Conservation (phyloP, 169 alveolate species). For the Toxoplasma gondii region DNA sequence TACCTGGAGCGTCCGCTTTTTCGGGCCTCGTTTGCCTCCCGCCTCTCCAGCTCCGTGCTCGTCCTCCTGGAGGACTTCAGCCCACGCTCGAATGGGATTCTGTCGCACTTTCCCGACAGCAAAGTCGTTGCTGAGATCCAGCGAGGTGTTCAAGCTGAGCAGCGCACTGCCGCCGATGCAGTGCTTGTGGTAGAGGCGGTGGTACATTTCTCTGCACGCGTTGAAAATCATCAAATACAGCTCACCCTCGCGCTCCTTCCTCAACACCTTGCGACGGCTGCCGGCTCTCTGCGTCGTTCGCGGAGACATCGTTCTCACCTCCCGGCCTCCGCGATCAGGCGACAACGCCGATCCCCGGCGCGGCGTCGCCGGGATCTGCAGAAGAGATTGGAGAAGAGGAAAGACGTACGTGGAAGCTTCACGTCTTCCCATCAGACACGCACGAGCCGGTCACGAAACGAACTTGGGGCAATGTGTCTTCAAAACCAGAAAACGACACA, state of each 20-base stretch:
- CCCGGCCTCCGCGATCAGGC: background rate
- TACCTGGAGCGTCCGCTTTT: background rate
- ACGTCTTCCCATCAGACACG: too few species aligned
- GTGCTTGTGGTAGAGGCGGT: slow-evolving; percentile 76
- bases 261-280: slow-evolving; percentile 51
- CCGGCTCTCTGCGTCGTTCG: background rate
- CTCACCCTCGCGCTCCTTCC: slow-evolving; percentile 82
- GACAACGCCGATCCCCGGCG: background rate
- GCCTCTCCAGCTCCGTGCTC: background rate
- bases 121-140: slow-evolving; percentile 81
- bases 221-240: slow-evolving; percentile 84
- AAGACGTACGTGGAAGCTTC: background rate
- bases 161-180: slow-evolving; percentile 84
- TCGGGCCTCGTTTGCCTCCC: background rate
- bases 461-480: too few species aligned
- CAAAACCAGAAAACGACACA: too few species aligned
- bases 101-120: slow-evolving; percentile 82
- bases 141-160: slow-evolving; percentile 75
- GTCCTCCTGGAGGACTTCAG: slow-evolving; percentile 39
- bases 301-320: background rate
- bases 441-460: too few species aligned
- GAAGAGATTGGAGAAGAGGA: background rate
- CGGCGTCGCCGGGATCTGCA: slow-evolving; percentile 25
- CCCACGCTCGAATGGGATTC: slow-evolving; percentile 80
- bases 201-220: slow-evolving; percentile 82